phyloP scores from a whole-genome alignment of 805 yeast genomes.

The Candida taoyuanica region DNA sequence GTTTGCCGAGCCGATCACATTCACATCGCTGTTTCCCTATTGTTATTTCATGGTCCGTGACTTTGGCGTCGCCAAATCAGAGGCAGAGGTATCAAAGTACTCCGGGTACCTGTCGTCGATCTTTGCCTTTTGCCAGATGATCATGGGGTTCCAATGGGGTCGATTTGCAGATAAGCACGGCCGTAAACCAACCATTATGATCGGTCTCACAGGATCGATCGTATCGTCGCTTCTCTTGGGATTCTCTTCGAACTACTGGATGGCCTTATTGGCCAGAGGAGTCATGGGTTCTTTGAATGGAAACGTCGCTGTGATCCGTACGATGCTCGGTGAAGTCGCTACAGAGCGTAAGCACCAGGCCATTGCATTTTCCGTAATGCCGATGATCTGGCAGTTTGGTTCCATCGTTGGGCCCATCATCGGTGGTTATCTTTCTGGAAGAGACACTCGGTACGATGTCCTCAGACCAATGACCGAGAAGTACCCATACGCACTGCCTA shows the following conservation, averaged over 20 bases:
- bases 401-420: conserved; percentile 57
- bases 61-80: conserved; percentile 45
- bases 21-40: conserved; percentile 61
- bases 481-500: conserved; percentile 51
- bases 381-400: conserved; percentile 59
- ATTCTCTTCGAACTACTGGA: conserved; percentile 44
- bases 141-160: conserved; percentile 61
- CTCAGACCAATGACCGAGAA: conserved; percentile 29
- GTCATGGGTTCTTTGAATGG: conserved; percentile 58
- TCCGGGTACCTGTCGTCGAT: conserved; percentile 59
- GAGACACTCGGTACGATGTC: conserved; percentile 23
- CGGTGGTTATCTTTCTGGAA: conserved; percentile 46
- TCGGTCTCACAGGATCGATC: conserved; percentile 50
- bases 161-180: conserved; percentile 49
- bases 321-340: conserved; percentile 58
- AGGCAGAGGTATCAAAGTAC: conserved; percentile 52
- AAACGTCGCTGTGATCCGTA: conserved; percentile 60
- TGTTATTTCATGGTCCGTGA: conserved; percentile 60
- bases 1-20: conserved; percentile 59
- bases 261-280: conserved; percentile 50
- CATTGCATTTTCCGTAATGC: conserved; percentile 56
- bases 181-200: conserved; percentile 47
- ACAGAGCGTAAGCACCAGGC: conserved; percentile 55
- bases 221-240: conserved; percentile 48
- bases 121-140: conserved; percentile 58